Base-by-base conservation (phyloP, 1,139 yeast genomes). In the Eremothecium coryli region DNA sequence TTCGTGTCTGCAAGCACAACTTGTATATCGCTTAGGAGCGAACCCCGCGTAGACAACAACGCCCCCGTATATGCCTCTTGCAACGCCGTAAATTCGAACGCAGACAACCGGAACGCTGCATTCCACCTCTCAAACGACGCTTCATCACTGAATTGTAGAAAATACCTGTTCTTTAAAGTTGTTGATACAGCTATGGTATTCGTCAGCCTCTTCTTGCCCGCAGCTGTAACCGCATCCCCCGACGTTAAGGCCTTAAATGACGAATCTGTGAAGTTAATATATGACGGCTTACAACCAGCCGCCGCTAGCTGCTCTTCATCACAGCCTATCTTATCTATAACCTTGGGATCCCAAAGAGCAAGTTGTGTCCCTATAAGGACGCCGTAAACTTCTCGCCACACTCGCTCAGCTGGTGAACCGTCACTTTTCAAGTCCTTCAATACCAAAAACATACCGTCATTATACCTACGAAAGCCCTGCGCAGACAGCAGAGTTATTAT, bases 61-160 rank as follows among this genome's bases (percentile, higher is more conserved):
- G 96, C 95, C 5, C 95, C 98, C 0, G 98, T 86, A 56, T 90
- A 90, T 0, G 96, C 95, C 56, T 85, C 94, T 60, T 90, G 97
- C 39, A 90, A 66, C 15, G 85, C 65, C 18, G 76, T 72, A 57
- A 79, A 78, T 61, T 90, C 98, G 56, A 71, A 86, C 36, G 75
- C 71, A 15, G 94, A 69, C 42, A 90, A 65, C 41, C 95, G 66
- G 39, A 90, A 70, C 2, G 95, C 93, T 4, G 86, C 70, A 41
- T 79, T 73, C 97, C 97, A 90, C 38, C 61, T 52, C 32, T 50
- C 53, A 36, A 76, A 71, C 39, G 76, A 75, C 26, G 65, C 72
- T 35, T 60, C 60, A 12, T 78, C 65, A 35, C 81, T 68, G 50
- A 80, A 81, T 60, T 88, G 96, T 41, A 90, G 62, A 41, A 88